phyloP scores from a whole-genome alignment of 225 moss, liverwort and hornwort species.

The Climacium dendroides region DNA sequence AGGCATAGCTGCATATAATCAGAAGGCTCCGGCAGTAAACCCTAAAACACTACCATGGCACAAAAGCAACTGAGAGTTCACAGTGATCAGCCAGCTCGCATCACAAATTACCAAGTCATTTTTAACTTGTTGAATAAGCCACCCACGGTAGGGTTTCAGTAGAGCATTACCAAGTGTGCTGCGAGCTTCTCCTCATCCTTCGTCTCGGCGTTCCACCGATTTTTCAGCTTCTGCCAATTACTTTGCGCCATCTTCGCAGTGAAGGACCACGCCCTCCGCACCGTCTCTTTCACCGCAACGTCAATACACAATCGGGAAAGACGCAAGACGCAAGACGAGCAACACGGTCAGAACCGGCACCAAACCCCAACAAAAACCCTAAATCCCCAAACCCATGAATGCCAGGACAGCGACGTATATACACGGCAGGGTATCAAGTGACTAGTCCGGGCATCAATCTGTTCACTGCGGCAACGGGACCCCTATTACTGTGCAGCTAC shows the following conservation, averaged over 20 bases:
- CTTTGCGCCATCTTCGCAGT: constrained; percentile 30
- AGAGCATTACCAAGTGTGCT: constrained; percentile 28
- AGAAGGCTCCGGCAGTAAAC: background rate
- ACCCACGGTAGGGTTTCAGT: background rate
- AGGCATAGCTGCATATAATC: background rate
- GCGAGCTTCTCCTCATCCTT: constrained; percentile 57
- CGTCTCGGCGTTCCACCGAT: constrained; percentile 42
- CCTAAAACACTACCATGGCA: background rate
- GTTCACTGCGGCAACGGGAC: no score
- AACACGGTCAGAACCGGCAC: no score
- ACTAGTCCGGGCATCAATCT: background rate
- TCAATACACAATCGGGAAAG: background rate
- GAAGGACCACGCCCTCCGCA: background rate
- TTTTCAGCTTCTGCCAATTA: constrained; percentile 39
- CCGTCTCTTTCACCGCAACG: background rate
- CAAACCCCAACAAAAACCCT: background rate
- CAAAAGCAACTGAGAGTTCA: background rate
- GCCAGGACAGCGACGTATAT: background rate
- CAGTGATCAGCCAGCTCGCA: background rate
- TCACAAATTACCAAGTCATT: background rate
- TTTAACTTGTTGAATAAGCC: background rate
- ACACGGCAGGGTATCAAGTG: background rate
- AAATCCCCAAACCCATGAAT: background rate
- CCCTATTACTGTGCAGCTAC: no score
- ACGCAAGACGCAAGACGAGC: background rate